phyloP scores from a whole-genome alignment of 73 alveolate genomes.

The Paramecium tetraurelia region DNA sequence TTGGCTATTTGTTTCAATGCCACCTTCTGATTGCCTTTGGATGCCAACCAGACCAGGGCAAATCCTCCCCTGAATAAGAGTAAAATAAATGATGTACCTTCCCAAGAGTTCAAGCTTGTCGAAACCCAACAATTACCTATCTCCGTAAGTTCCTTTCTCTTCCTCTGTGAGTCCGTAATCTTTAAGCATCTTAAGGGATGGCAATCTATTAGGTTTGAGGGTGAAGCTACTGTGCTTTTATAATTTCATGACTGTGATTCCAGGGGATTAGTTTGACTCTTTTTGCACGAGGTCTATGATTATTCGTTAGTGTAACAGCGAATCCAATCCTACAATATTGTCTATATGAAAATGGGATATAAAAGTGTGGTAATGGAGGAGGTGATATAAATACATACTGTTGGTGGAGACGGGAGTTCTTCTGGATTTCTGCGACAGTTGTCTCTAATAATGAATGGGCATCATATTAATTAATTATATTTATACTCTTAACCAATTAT shows the following conservation, averaged over 20 bases:
- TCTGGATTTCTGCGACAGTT: conserved; percentile 7
- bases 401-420: background rate
- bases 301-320: background rate
- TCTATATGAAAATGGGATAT: background rate
- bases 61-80: conserved; percentile 46
- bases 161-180: conserved; percentile 58
- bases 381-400: background rate
- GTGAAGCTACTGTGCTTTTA: background rate
- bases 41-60: conserved; percentile 63
- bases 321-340: conserved; percentile 11
- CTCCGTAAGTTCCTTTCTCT: conserved; percentile 56
- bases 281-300: background rate
- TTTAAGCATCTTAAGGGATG: background rate
- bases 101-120: conserved; percentile 45
- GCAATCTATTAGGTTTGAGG: conserved; percentile 14
- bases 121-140: conserved; percentile 12
- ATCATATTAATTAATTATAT: conserved; percentile 4
- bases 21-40: conserved; percentile 4
- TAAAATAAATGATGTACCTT: background rate
- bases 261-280: background rate
- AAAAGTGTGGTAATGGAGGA: background rate
- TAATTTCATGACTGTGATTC: background rate
- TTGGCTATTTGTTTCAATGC: conserved; percentile 55
- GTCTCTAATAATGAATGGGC: background rate
- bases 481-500: background rate